Evolutionary conservation across 768 basidiomycete species (phyloP), one percentile per base, ranked within the genome.

Genomic region (Pilatotrama ljubarskyi): DNA sequence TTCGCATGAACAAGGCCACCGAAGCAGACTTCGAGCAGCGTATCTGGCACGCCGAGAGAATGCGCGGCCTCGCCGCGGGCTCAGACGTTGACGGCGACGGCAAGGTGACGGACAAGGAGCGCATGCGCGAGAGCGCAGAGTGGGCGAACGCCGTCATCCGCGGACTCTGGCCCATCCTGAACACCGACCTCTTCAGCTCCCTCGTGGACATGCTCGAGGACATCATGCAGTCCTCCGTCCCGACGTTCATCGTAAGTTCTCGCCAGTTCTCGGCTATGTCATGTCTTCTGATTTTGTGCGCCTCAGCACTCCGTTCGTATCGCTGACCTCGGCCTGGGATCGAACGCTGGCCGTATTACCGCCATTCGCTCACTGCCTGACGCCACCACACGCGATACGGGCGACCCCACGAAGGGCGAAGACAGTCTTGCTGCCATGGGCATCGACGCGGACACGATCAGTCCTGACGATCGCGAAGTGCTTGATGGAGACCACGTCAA

Each of bases 111-210:
- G 58, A 51, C 18, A 66, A 72, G 24, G 73, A 73, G 54, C 65
- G 73, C 18, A 65, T 66, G 35, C 66, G 68, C 22, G 73, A 74
- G 66, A 73, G 73, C 49, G 78, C 79, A 38, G 83, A 85, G 64
- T 91, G 90, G 91, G 77, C 90, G 35, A 90, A 91, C 70, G 74
- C 82, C 4, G 70, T 90, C 51, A 72, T 88, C 24, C 71, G 75
- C 38, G 78, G 81, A 2, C 70, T 91, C 10, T 92, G 91, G 90
- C 88, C 88, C 0, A 79, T 90, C 57, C 74, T 91, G 60, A 88
- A 91, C 68, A 88, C 90, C 2, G 78, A 84, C 24, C 75, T 91
- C 50, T 85, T 87, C 71, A 74, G 72, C 8, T 74, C 80, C 5
- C 56, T 84, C 35, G 76, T 83, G 15, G 88, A 90, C 72, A 85